Percentiles rank a stretch among this genome's conserved stretches.
phyloP scores from a whole-genome alignment of 1,139 yeast genomes.

The Yamadazyma jaroonii region DNA sequence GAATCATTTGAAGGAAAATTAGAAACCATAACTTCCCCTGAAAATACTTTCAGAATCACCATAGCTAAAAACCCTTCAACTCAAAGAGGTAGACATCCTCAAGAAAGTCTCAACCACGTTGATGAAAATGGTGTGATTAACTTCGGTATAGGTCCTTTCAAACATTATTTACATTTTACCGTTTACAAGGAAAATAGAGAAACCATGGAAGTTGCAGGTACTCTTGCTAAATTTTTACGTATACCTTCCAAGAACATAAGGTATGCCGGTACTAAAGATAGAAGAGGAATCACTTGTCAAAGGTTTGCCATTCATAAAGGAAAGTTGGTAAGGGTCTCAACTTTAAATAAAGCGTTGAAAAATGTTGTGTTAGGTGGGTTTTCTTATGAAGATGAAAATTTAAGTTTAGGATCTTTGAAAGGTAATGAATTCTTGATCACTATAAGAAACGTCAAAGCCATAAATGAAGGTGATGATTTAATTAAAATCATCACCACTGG shows the following conservation, averaged over 20 bases:
- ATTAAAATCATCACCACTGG: conserved; percentile 48
- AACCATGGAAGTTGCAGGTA: conserved; percentile 90
- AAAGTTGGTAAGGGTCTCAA: conserved; percentile 73
- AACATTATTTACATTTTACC: conserved; percentile 71
- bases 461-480: conserved; percentile 28
- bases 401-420: conserved; percentile 74
- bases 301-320: conserved; percentile 68
- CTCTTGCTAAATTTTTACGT: conserved; percentile 69
- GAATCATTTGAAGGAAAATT: conserved; percentile 69
- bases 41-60: conserved; percentile 62
- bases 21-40: conserved; percentile 74
- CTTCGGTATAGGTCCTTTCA: conserved; percentile 66
- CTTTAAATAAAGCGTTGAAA: conserved; percentile 69
- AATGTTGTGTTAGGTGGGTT: conserved; percentile 80
- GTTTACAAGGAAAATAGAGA: conserved; percentile 93
- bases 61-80: conserved; percentile 38
- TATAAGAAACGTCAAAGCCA: conserved; percentile 61
- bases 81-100: conserved; percentile 27
- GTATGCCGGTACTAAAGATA: conserved; percentile 95
- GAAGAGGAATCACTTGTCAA: conserved; percentile 95
- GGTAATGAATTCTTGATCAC: conserved; percentile 91
- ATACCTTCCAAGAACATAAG: conserved; percentile 67
- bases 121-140: conserved; percentile 46
- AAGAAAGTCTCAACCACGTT: conserved; percentile 49
- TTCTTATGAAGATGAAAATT: conserved; percentile 57